Base-by-base conservation (phyloP, 805 yeast genomes). In the Jamesozyma hellenica region DNA sequence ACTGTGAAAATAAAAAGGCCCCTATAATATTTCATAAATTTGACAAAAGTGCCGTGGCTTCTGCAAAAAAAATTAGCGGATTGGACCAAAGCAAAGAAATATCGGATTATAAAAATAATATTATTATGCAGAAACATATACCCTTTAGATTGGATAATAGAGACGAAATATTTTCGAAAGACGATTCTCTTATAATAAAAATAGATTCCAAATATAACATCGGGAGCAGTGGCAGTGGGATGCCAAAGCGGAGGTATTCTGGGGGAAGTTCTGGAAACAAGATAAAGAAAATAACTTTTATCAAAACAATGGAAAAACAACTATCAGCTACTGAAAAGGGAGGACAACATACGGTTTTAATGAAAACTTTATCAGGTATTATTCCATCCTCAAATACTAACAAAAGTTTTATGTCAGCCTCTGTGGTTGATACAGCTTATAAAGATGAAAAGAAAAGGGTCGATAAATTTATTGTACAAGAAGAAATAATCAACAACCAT, bases 1-100 rank as follows among this genome's bases (percentile, higher is more conserved):
- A 19, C 3, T 12, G 5, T 21, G 26, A 31, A 12, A 34, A 34
- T 14, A 32, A 28, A 6, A 26, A 15, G 8, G 16, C 23, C 6
- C 42, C 42, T 3, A 35, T 40, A 32, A 16, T 36, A 11, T 40
- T 36, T 17, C 39, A 40, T 23, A 40, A 32, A 17, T 35, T 40
- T 40, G 32, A 30, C 4, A 21, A 33, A 10, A 21, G 28, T 32
- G 17, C 8, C 17, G 8, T 28, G 9, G 34, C 30, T 3, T 21
- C 35, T 6, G 30, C 17, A 9, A 15, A 19, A 2, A 35, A 25
- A 19, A 12, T 17, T 21, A 27, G 26, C 6, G 35, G 26, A 13
- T 15, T 5, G 12, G 33, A 35, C 5, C 23, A 21, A 14, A 32
- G 26, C n/a, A 32, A 17, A 12, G 6, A 18, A 7, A 32, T 21